These are phyloP conservation scores for Fusarium zealandicum DNA, from an alignment of 2,329 filamentous ascomycete species.

Conservation along the genomic window DNA sequence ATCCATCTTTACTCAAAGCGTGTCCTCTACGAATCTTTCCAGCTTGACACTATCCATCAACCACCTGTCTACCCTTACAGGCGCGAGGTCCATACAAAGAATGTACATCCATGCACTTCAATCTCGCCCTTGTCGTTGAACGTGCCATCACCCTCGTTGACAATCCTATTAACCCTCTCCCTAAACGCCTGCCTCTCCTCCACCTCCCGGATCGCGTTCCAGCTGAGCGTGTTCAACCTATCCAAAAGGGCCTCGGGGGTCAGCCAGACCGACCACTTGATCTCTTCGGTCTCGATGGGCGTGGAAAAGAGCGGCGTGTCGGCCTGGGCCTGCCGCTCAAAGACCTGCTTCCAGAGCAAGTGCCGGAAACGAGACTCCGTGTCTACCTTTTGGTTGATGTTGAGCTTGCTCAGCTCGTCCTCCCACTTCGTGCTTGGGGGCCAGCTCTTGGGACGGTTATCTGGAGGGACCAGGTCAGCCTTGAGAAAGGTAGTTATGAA, in stretches of 20 bases:
- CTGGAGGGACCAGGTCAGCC: slow-evolving; percentile 46
- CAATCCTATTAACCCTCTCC: slow-evolving; percentile 59
- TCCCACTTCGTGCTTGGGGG: slow-evolving; percentile 67
- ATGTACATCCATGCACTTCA: slow-evolving; percentile 69
- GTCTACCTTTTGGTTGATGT: slow-evolving; percentile 60
- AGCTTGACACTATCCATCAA: not conserved
- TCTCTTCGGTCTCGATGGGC: slow-evolving; percentile 62
- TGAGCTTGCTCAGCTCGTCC: slow-evolving; percentile 64
- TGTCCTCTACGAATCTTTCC: not conserved
- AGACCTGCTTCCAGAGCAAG: slow-evolving; percentile 67
- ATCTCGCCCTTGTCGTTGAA: slow-evolving; percentile 69
- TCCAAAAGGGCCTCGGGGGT: slow-evolving; percentile 69
- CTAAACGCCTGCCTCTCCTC: slow-evolving; percentile 57
- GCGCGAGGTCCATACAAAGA: slow-evolving; percentile 67
- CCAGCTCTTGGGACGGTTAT: slow-evolving; percentile 69
- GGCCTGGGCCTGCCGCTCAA: slow-evolving; percentile 63
- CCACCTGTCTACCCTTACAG: slow-evolving; percentile 31
- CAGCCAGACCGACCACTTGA: slow-evolving; percentile 56
- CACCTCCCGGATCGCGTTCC: slow-evolving; percentile 67
- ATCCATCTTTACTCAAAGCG: slow-evolving; percentile 13
- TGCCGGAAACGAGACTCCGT: slow-evolving; percentile 71
- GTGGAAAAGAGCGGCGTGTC: slow-evolving; percentile 62
- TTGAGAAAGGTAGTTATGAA: not conserved
- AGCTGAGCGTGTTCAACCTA: slow-evolving; percentile 70
- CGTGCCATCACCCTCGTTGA: slow-evolving; percentile 61